Evolutionary conservation across 1,139 yeast species (phyloP).

Genomic region (Pneumocystis jirovecii): DNA sequence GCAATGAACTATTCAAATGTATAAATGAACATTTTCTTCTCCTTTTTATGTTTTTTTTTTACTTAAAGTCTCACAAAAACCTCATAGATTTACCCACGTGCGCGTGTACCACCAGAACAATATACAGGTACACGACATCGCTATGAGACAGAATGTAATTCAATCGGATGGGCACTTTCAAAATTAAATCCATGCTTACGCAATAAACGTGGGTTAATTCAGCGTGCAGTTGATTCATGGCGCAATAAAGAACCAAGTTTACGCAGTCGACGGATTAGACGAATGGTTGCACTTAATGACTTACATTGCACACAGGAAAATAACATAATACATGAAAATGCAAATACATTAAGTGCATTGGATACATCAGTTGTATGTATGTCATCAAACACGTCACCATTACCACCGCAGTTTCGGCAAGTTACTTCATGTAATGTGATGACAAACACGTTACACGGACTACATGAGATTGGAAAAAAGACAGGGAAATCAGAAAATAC

Average conservation of each 20-base stretch:
- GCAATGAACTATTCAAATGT: too few relatives aligned
- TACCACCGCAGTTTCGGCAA: slow-evolving; percentile 2
- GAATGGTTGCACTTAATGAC: slow-evolving; percentile 2
- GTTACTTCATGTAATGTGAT: background rate
- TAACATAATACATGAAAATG: background rate
- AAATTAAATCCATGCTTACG: slow-evolving; percentile 29
- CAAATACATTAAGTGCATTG: background rate
- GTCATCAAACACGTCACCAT: background rate
- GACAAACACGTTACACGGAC: slow-evolving; percentile 10
- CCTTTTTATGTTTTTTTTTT: too few relatives aligned
- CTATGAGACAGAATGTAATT: slow-evolving; percentile 34
- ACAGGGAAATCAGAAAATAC: slow-evolving; percentile 6
- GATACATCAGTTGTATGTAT: background rate
- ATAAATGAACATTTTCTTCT: background rate
- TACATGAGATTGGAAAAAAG: slow-evolving; percentile 9
- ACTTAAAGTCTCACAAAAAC: background rate
- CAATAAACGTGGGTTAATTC: slow-evolving; percentile 32
- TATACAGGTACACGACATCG: slow-evolving; percentile 32
- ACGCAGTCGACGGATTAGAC: slow-evolving; percentile 29
- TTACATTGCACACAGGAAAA: background rate
- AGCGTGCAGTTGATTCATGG: slow-evolving; percentile 38
- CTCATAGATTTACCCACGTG: slow-evolving; percentile 28
- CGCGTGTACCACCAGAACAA: slow-evolving; percentile 28
- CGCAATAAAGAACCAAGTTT: slow-evolving; percentile 30
- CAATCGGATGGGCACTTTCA: slow-evolving; percentile 34